Evolutionary conservation across 495 filamentous ascomycete species (phyloP).

Genomic region (Chaetomium fimeti): DNA sequence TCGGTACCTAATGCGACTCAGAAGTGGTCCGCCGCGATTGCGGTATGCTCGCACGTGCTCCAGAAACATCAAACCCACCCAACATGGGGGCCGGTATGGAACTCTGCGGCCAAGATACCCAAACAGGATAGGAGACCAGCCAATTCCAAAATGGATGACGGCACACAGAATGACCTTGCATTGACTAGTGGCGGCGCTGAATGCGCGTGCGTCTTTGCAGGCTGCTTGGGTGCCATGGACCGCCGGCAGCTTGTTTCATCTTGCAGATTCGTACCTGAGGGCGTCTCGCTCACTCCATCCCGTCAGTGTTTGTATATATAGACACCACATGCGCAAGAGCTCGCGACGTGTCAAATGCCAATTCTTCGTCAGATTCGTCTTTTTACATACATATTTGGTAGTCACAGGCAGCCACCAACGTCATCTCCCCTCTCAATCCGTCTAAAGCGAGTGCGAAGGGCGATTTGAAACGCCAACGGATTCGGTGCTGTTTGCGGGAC

Average conservation of each 20-base stretch:
- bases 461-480: background rate
- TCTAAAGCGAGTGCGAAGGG: background rate
- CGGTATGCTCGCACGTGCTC: background rate
- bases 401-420: background rate
- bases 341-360: background rate
- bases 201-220: background rate
- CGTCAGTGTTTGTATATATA: too few relatives aligned
- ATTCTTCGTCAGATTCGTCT: too few relatives aligned
- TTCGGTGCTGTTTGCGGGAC: background rate
- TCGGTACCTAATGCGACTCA: background rate
- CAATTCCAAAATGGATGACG: conserved; percentile 2
- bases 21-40: background rate
- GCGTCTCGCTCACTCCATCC: background rate
- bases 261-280: background rate
- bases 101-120: background rate
- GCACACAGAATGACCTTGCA: conserved; percentile 17
- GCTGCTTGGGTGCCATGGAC: background rate
- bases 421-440: background rate
- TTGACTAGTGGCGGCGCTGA: background rate
- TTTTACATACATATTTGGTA: background rate
- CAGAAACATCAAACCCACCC: background rate
- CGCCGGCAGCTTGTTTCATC: conserved; percentile 1
- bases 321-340: too few relatives aligned
- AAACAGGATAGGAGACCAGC: conserved; percentile 4
- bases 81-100: background rate